Percentiles rank a stretch among this genome's conserved stretches.
Evolutionary conservation across 2,329 filamentous ascomycete genomes (phyloP).

Genomic region (Xylaria sp.): DNA sequence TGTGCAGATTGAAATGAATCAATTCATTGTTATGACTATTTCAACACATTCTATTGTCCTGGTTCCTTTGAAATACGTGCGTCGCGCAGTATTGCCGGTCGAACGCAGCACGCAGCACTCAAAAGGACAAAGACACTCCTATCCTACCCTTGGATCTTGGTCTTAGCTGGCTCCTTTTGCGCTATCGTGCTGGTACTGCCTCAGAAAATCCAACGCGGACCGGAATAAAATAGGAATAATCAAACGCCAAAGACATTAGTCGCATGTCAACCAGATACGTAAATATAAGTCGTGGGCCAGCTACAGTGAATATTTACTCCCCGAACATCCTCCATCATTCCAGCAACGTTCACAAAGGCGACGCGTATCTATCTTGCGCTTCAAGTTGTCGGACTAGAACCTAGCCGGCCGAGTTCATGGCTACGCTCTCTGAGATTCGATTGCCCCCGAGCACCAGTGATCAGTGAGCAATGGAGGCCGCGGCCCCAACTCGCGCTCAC

Average conservation of each 20-base stretch:
- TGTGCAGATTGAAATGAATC: neutral
- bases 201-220: neutral
- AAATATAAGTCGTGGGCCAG: neutral
- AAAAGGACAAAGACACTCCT: constrained; percentile 12
- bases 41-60: neutral
- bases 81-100: neutral
- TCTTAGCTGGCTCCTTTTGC: neutral
- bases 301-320: constrained; percentile 12
- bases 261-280: neutral
- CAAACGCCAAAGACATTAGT: neutral
- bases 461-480: neutral
- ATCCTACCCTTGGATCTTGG: neutral
- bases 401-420: neutral
- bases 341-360: neutral
- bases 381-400: neutral
- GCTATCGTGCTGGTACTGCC: neutral
- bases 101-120: constrained; percentile 6
- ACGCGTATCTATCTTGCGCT: neutral
- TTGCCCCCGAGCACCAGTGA: neutral
- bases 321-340: neutral
- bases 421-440: neutral
- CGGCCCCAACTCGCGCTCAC: constrained; percentile 1
- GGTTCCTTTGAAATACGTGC: constrained; percentile 12
- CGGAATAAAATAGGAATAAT: neutral
- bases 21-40: constrained; percentile 4